Evolutionary conservation across 805 yeast genomes (phyloP).

Genomic region (Monosporozyma yasuniensis): DNA sequence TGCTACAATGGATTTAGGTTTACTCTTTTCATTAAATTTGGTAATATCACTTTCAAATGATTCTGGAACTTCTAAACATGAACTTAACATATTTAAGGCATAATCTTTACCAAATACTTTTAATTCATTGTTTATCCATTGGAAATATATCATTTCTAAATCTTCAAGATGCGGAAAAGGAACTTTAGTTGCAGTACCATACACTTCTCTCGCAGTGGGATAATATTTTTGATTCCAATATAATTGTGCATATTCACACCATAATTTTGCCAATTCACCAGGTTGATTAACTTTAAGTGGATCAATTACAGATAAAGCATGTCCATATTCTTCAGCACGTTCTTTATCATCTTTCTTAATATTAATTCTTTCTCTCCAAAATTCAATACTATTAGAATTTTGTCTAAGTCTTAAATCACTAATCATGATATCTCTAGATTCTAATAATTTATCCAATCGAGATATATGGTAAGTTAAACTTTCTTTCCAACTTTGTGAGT

Average conservation of each 20-base stretch:
- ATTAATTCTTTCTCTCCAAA: slow-evolving; percentile 59
- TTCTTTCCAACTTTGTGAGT: slow-evolving; percentile 25
- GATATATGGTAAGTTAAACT: slow-evolving; percentile 35
- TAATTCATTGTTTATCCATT: slow-evolving; percentile 66
- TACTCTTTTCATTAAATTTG: slow-evolving; percentile 10
- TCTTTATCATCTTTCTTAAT: slow-evolving; percentile 35
- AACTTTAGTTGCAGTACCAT: slow-evolving; percentile 57
- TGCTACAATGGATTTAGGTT: slow-evolving; percentile 34
- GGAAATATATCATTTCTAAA: slow-evolving; percentile 57
- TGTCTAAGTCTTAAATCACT: slow-evolving; percentile 57
- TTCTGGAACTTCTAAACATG: slow-evolving; percentile 36
- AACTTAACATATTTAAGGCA: slow-evolving; percentile 35
- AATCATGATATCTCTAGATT: slow-evolving; percentile 46
- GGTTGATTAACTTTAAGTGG: slow-evolving; percentile 41
- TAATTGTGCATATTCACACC: slow-evolving; percentile 61
- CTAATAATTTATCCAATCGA: slow-evolving; percentile 46
- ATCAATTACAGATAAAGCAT: slow-evolving; percentile 58
- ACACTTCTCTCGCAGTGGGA: slow-evolving; percentile 52
- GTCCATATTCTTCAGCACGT: slow-evolving; percentile 42
- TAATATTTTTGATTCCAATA: slow-evolving; percentile 50
- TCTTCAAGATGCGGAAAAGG: slow-evolving; percentile 58
- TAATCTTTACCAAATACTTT: slow-evolving; percentile 42
- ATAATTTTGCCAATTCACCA: slow-evolving; percentile 45
- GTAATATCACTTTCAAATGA: slow-evolving; percentile 21
- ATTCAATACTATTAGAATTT: slow-evolving; percentile 49